These are phyloP conservation scores for Corynespora cassiicola DNA, from an alignment of 2,329 filamentous ascomycete species.

Conservation along the genomic window DNA sequence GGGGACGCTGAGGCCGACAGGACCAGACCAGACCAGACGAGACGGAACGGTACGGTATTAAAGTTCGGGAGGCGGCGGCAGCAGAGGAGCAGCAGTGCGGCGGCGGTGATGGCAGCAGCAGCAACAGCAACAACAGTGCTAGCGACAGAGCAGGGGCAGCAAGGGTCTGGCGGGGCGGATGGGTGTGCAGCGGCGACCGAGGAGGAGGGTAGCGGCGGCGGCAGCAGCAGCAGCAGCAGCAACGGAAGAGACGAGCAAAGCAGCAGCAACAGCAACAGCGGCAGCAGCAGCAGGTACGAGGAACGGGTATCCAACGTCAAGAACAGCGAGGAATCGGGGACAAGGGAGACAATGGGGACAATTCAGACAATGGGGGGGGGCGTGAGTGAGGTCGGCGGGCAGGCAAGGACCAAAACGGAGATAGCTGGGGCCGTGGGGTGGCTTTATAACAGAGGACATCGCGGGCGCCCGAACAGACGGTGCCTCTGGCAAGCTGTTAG, in stretches of 20 bases:
- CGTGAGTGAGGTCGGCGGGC: constrained; percentile 27
- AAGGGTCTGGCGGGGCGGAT: background rate
- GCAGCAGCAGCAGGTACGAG: constrained; percentile 13
- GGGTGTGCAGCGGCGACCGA: background rate
- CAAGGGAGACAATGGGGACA: background rate
- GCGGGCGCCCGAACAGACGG: constrained; percentile 43
- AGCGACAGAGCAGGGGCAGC: background rate
- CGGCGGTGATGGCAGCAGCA: background rate
- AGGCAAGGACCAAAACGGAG: constrained; percentile 34
- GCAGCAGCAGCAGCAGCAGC: constrained; percentile 2
- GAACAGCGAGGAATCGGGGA: background rate
- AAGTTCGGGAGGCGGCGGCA: constrained; percentile 1
- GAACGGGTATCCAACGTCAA: constrained; percentile 9
- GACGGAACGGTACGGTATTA: constrained; percentile 1
- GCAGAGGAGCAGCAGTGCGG: constrained; percentile 1
- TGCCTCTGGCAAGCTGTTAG: constrained; percentile 46
- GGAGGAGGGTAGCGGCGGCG: constrained; percentile 4
- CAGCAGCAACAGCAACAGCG: constrained; percentile 13
- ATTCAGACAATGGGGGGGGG: no score
- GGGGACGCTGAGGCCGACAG: background rate
- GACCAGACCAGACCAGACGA: constrained; percentile 9
- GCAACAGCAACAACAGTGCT: no score
- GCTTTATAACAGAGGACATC: constrained; percentile 48
- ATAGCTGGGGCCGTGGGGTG: constrained; percentile 38
- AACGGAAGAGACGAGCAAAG: constrained; percentile 13